A percentile compares a stretch with the other conserved stretches of the same genome.
Evolutionary conservation across 1,284 basidiomycete genomes (phyloP).

Genomic region (Pterula multifida): DNA sequence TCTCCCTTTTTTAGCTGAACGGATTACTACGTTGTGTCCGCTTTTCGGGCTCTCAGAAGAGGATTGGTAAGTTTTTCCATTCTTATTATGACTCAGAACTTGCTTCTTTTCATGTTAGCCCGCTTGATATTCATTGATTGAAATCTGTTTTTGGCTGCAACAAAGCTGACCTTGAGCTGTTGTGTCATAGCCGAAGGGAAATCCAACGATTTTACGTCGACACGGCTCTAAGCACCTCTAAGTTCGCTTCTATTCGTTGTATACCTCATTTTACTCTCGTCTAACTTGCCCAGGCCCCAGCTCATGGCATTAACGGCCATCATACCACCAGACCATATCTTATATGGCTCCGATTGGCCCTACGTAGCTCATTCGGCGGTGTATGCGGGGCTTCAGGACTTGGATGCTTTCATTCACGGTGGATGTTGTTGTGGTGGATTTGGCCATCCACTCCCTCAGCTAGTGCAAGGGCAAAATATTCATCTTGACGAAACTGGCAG

Average conservation of each 20-base stretch:
- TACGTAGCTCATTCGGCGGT: neutral
- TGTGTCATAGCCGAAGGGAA: neutral
- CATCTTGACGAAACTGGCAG: neutral
- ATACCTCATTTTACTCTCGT: neutral
- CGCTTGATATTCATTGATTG: too few relatives aligned
- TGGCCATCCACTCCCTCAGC: neutral
- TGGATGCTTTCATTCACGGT: neutral
- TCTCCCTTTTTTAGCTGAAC: neutral
- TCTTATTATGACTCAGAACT: neutral
- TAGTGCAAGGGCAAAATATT: neutral
- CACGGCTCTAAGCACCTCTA: slow-evolving; percentile 2
- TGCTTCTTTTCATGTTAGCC: neutral
- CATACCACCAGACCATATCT: neutral
- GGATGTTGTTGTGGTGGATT: neutral
- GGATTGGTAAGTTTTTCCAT: neutral
- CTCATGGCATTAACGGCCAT: neutral
- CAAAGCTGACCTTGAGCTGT: too few relatives aligned
- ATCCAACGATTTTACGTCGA: slow-evolving; percentile 3
- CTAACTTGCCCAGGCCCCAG: neutral
- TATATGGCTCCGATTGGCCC: slow-evolving; percentile 4
- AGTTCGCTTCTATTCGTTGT: neutral
- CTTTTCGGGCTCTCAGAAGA: neutral
- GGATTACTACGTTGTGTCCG: neutral
- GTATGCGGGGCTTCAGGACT: neutral
- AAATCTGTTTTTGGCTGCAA: too few relatives aligned